A percentile compares a stretch with the other conserved stretches of the same genome.
Conservation (phyloP, 495 filamentous ascomycete species). For the Tetracladium setigerum region DNA sequence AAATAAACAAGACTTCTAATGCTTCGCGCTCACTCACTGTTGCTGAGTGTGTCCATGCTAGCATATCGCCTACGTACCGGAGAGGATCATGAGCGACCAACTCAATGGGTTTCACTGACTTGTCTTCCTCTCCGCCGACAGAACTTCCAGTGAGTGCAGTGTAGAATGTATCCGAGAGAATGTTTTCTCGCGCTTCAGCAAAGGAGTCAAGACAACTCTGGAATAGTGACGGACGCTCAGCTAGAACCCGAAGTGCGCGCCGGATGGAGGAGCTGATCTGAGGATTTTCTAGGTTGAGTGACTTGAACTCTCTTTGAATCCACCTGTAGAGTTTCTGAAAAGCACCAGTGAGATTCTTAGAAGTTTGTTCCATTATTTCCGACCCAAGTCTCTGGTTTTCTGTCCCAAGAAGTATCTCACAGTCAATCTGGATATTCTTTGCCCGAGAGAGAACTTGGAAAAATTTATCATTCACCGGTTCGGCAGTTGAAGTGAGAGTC, state of each 20-base stretch:
- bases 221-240: constrained; percentile 84
- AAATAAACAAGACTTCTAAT: constrained; percentile 82
- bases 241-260: constrained; percentile 76
- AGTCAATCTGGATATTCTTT: constrained; percentile 83
- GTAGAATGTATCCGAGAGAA: constrained; percentile 86
- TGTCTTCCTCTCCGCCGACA: constrained; percentile 31
- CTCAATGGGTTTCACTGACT: constrained; percentile 82
- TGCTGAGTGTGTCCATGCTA: constrained; percentile 93
- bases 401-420: constrained; percentile 78
- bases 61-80: constrained; percentile 93
- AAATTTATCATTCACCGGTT: constrained; percentile 79
- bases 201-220: constrained; percentile 93
- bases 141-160: constrained; percentile 74
- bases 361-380: constrained; percentile 86
- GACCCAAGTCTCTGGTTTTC: constrained; percentile 81
- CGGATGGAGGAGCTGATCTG: constrained; percentile 84
- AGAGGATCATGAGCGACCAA: constrained; percentile 86
- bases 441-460: constrained; percentile 73
- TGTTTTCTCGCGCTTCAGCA: constrained; percentile 79
- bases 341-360: constrained; percentile 75
- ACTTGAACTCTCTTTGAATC: constrained; percentile 91
- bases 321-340: constrained; percentile 94
- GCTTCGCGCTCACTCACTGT: constrained; percentile 91
- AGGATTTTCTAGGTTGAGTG: constrained; percentile 87
- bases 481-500: constrained; percentile 63